Conservation (phyloP, 129 eudicot genomes). For the Escallonia rubra region DNA sequence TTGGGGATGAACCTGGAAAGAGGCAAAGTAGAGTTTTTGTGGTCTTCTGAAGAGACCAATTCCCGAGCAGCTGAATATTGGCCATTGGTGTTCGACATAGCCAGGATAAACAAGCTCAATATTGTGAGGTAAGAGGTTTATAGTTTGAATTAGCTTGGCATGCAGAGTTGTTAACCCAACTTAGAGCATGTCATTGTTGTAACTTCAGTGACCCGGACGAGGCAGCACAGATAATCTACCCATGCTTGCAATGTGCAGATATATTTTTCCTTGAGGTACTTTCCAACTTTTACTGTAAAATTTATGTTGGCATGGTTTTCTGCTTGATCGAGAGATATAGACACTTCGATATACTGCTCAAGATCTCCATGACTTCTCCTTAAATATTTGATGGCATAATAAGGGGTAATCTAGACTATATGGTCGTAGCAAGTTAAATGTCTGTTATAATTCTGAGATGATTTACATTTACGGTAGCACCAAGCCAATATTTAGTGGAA, state of each 20-base stretch:
- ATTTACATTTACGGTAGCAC: too few relatives aligned
- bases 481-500: too few relatives aligned
- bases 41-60: slow-evolving; percentile 80
- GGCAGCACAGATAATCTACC: slow-evolving; percentile 86
- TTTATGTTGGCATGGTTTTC: too few relatives aligned
- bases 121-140: slow-evolving; percentile 42
- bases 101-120: slow-evolving; percentile 72
- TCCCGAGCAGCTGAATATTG: slow-evolving; percentile 72
- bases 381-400: too few relatives aligned
- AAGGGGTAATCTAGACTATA: too few relatives aligned
- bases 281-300: background rate
- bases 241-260: slow-evolving; percentile 98
- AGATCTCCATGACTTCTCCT: too few relatives aligned
- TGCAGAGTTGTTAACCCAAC: background rate
- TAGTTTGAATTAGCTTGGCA: background rate
- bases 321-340: too few relatives aligned
- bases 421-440: too few relatives aligned
- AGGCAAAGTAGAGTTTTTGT: slow-evolving; percentile 66
- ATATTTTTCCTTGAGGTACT: slow-evolving; percentile 77
- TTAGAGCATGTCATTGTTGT: background rate
- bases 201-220: slow-evolving; percentile 54
- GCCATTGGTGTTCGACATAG: slow-evolving; percentile 90
- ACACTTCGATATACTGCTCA: too few relatives aligned
- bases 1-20: slow-evolving; percentile 70
- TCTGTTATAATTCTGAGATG: too few relatives aligned